Evolutionary conservation across 23 red algal genomes (phyloP).

Genomic region (Agarophyton chilense): DNA sequence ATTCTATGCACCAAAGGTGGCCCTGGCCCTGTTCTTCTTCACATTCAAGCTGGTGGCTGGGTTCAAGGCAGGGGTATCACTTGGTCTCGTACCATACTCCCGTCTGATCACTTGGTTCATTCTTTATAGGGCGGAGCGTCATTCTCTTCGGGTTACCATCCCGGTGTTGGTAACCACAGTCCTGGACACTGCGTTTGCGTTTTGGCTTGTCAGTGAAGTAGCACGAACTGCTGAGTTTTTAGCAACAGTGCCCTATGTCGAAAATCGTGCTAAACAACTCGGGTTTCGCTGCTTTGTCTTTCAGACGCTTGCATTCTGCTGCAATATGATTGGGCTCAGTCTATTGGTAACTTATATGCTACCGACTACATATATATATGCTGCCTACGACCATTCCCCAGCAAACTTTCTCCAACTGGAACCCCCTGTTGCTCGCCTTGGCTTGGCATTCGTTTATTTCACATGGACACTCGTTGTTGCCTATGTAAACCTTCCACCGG

Average conservation of each 20-base stretch:
- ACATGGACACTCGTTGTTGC: constrained; percentile 69
- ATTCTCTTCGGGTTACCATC: constrained; percentile 13
- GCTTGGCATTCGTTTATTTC: constrained; percentile 67
- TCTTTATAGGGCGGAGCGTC: constrained; percentile 17
- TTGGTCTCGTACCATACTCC: constrained; percentile 76
- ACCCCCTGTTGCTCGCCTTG: constrained; percentile 72
- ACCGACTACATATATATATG: constrained; percentile 42
- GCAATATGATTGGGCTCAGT: constrained; percentile 47
- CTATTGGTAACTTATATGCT: constrained; percentile 33
- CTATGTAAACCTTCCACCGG: constrained; percentile 74
- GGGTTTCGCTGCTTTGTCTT: constrained; percentile 85
- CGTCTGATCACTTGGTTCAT: constrained; percentile 57
- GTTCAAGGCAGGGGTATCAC: constrained; percentile 34
- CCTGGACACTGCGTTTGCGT: constrained; percentile 54
- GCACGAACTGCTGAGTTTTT: constrained; percentile 56
- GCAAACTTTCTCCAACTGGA: constrained; percentile 63
- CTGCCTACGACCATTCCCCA: constrained; percentile 27
- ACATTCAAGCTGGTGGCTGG: constrained; percentile 52
- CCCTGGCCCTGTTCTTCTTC: constrained; percentile 33
- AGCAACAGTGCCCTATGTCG: constrained; percentile 65
- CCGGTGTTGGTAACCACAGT: constrained; percentile 52
- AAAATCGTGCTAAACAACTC: constrained; percentile 80
- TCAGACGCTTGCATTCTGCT: constrained; percentile 65
- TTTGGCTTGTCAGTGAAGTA: constrained; percentile 56
- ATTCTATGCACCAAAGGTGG: constrained; percentile 76